Evolutionary conservation across 192 early-diverging fungal species (phyloP).

Genomic region (Kickxella alabastrina): DNA sequence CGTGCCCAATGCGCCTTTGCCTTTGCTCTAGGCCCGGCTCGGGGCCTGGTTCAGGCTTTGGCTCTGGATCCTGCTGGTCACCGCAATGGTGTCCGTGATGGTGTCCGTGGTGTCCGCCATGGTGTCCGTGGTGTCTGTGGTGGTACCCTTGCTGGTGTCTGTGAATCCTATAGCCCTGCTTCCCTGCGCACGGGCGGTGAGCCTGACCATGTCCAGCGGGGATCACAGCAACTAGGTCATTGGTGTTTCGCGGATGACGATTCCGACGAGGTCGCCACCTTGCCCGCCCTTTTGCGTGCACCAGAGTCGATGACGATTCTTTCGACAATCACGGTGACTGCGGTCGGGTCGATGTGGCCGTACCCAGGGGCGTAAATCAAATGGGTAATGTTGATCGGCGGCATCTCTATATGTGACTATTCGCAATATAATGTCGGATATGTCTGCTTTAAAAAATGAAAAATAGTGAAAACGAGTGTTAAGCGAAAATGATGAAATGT

Average conservation of each 20-base stretch:
- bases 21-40: neutral
- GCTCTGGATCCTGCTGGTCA: neutral
- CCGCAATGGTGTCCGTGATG: neutral
- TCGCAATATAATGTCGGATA: neutral
- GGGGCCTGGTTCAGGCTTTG: no score
- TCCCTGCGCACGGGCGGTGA: slow-evolving; percentile 2
- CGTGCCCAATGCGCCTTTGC: neutral
- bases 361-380: slow-evolving; percentile 3
- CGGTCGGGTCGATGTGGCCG: neutral
- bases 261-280: slow-evolving; percentile 1
- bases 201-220: no score
- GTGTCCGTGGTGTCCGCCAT: slow-evolving; percentile 1
- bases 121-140: neutral
- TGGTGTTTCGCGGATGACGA: slow-evolving; percentile 3
- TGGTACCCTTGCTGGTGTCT: neutral
- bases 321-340: slow-evolving; percentile 10
- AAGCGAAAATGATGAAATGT: no score
- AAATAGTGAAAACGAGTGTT: no score
- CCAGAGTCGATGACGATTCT: neutral
- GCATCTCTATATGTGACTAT: slow-evolving; percentile 22
- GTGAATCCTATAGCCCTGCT: neutral
- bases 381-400: slow-evolving; percentile 15
- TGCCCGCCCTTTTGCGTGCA: neutral
- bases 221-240: neutral
- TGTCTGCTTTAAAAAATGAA: neutral